Percentiles rank a stretch among this genome's conserved stretches.
Evolutionary conservation across 495 filamentous ascomycete genomes (phyloP).

Genomic region (Hyaloscypha finlandica): DNA sequence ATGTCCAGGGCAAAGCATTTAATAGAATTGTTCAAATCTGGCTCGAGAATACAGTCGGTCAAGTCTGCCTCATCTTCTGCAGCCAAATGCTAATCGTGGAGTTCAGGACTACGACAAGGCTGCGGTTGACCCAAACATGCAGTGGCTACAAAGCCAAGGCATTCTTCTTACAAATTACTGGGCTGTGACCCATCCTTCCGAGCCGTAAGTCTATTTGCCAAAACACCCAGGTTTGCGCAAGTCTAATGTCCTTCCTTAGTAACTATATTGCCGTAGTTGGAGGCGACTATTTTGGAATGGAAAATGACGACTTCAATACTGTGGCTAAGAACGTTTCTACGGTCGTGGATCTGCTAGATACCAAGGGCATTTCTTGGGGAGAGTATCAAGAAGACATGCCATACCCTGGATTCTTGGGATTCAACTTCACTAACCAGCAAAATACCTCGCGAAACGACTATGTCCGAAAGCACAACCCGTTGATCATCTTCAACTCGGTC

Average conservation of each 20-base stretch:
- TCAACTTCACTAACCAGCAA: conserved; percentile 54
- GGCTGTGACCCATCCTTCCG: conserved; percentile 64
- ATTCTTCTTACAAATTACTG: conserved; percentile 67
- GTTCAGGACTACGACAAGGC: conserved; percentile 46
- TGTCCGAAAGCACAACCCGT: conserved; percentile 74
- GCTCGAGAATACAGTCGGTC: conserved; percentile 70
- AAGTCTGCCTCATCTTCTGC: conserved; percentile 6
- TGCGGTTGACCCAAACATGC: conserved; percentile 34
- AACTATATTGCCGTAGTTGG: conserved; percentile 68
- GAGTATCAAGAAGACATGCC: conserved; percentile 70
- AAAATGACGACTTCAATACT: conserved; percentile 61
- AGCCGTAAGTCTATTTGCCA: conserved; percentile 42
- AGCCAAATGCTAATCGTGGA: neutral
- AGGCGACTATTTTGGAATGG: conserved; percentile 70
- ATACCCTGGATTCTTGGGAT: conserved; percentile 67
- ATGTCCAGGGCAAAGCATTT: conserved; percentile 65
- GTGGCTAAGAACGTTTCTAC: conserved; percentile 65
- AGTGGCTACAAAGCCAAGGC: conserved; percentile 61
- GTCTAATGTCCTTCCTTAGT: neutral
- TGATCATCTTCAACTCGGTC: conserved; percentile 62
- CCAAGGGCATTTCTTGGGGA: conserved; percentile 66
- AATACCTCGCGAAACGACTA: conserved; percentile 58
- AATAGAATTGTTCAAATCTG: conserved; percentile 68
- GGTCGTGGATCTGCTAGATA: conserved; percentile 69
- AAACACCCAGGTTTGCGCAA: neutral